Conservation (phyloP, 345 rosid species). For the Lagerstroemia speciosa region DNA sequence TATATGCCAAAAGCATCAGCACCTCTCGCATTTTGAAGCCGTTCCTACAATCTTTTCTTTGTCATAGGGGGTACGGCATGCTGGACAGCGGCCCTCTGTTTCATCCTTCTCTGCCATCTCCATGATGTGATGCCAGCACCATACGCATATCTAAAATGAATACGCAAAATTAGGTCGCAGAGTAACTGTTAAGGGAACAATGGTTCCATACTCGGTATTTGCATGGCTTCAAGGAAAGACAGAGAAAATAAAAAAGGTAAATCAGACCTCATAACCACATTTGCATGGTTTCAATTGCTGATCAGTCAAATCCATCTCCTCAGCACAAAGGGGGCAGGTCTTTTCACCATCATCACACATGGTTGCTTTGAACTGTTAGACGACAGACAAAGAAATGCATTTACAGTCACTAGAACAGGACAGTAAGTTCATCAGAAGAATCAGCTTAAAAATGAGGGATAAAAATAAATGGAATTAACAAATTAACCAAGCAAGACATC, state of each 20-base stretch:
- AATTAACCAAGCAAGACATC: background rate
- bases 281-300: conserved; percentile 93
- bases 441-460: background rate
- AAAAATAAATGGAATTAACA: too few species aligned
- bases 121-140: conserved; percentile 97
- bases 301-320: conserved; percentile 95
- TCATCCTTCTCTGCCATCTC: conserved; percentile 95
- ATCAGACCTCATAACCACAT: conserved; percentile 84
- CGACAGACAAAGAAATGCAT: background rate
- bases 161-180: background rate
- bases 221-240: too few species aligned
- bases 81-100: conserved; percentile 85
- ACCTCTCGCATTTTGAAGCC: conserved; percentile 72
- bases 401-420: background rate
- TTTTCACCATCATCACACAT: conserved; percentile 84
- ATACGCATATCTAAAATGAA: conserved; percentile 63
- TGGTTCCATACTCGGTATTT: too few species aligned
- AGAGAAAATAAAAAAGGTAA: too few species aligned
- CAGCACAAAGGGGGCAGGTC: conserved; percentile 86
- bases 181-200: background rate
- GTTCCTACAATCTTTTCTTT: conserved; percentile 86
- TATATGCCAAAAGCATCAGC: conserved; percentile 6
- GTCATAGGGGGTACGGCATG: conserved; percentile 83
- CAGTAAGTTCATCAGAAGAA: background rate
- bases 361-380: conserved; percentile 19